phyloP scores from a whole-genome alignment of 306 rosid genomes.

The Prunus dulcis region DNA sequence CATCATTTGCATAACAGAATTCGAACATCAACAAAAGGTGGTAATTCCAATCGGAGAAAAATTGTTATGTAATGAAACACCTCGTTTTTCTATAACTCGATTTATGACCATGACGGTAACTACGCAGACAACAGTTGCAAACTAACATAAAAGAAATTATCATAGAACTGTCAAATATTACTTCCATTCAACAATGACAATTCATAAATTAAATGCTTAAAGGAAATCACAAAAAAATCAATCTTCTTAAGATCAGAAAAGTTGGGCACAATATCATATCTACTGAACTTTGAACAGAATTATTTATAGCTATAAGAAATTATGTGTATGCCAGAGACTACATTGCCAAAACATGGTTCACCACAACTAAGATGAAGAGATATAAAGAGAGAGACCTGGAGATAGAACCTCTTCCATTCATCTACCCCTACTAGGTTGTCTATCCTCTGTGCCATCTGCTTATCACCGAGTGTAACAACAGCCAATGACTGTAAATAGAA shows the following conservation, averaged over 20 bases:
- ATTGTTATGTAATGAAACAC: not conserved
- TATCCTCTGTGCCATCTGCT: conserved; percentile 90
- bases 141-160: not conserved
- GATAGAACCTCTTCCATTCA: conserved; percentile 87
- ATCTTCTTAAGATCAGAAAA: not conserved
- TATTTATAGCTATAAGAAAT: not conserved
- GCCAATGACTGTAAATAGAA: conserved; percentile 69
- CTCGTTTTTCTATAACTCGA: not conserved
- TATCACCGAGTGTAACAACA: conserved; percentile 92
- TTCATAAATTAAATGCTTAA: not conserved
- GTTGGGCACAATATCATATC: not conserved
- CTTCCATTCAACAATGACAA: not conserved
- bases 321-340: not conserved
- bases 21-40: not conserved
- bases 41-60: not conserved
- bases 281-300: not conserved
- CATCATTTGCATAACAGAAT: not conserved
- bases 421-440: conserved; percentile 82
- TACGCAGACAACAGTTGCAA: not conserved
- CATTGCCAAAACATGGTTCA: conserved; percentile 14
- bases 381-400: conserved; percentile 57
- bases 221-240: not conserved
- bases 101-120: not conserved
- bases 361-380: conserved; percentile 19
- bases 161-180: not conserved